Percentiles rank a stretch among this genome's conserved stretches.
These are phyloP conservation scores for Aurantiochytrium sp. DNA, from an alignment of 108 stramenopile genomes.

Conservation along the genomic window DNA sequence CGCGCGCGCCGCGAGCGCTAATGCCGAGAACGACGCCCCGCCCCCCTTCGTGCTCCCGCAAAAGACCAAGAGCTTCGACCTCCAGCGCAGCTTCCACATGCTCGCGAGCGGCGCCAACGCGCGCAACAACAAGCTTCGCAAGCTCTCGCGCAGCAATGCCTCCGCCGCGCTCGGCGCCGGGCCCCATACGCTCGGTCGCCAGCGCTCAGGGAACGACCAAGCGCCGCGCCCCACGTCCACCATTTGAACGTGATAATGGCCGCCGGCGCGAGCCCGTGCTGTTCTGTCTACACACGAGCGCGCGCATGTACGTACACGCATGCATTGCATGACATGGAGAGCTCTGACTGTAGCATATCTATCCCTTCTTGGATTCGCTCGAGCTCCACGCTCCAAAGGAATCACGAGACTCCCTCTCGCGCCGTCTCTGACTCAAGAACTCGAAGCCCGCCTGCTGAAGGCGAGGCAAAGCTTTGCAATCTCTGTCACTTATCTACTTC, in stretches of 20 bases:
- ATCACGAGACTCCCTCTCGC: no score
- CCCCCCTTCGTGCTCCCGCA: background rate
- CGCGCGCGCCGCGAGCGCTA: background rate
- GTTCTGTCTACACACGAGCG: no score
- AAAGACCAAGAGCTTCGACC: background rate
- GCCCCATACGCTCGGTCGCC: background rate
- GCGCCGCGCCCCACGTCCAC: background rate
- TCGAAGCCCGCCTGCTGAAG: no score
- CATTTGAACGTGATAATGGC: background rate
- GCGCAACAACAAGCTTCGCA: background rate
- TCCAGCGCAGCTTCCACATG: background rate
- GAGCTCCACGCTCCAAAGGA: no score
- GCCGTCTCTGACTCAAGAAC: no score
- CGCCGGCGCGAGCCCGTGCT: no score
- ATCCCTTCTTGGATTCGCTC: no score
- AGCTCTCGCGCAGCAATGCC: background rate
- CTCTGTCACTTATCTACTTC: no score
- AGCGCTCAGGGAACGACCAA: background rate
- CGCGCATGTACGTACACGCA: no score
- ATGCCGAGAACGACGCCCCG: background rate
- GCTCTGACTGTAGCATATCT: no score
- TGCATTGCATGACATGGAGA: no score
- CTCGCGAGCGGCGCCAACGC: background rate
- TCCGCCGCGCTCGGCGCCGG: background rate
- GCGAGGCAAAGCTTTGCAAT: no score